Base-by-base conservation (phyloP, 495 filamentous ascomycete genomes). In the Aspergillus bertholletiae region DNA sequence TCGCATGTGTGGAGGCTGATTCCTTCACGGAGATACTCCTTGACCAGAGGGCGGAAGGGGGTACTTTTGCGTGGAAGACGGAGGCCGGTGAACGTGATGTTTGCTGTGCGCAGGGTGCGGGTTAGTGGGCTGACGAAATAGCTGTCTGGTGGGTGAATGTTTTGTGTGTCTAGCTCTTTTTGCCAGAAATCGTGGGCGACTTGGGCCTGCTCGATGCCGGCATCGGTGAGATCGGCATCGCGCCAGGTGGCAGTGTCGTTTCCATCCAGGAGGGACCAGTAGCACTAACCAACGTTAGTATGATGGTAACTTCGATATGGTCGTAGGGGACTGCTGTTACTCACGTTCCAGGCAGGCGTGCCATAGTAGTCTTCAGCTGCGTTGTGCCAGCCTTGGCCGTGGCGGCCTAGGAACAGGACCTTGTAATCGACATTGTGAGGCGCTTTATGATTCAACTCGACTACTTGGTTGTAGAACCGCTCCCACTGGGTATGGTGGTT, bases 1-100 rank as follows among this genome's bases (percentile, higher is more conserved):
- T 96, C 89, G 66, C 90, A 96, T 7, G 90, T 93, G 64, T 94
- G 90, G 43, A 85, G 75, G 41, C 83, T 82, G 51, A 92, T 82
- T 1, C 78, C 74, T 60, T 96, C 90, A 41, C 90, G 81, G 54
- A 93, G 71, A 20, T 82, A 66, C 62, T 93, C 88, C 62, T 87
- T 88, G 61, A 94, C 73, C 2, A 74, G 71, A 0, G 88, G 87
- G 0, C 68, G 70, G 68, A 88, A 89, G 5, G 75, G 66, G 13
- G 61, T 55, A 17, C 62, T 61, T 17, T 59, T 55, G 12, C 54
- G 44, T 0, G 85, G 84, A 0, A 87, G 66, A 8, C 66, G 39
- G 4, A 90, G 75, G 13, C 70, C 75, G 12, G 58, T 54, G 71
- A 88, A 92, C 1, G 84, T 85, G 51, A 83, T 52, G 28, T 79